A percentile compares a stretch with the other conserved stretches of the same genome.
Conservation (phyloP, 1,284 basidiomycete species). For the Gomphus bonarii region DNA sequence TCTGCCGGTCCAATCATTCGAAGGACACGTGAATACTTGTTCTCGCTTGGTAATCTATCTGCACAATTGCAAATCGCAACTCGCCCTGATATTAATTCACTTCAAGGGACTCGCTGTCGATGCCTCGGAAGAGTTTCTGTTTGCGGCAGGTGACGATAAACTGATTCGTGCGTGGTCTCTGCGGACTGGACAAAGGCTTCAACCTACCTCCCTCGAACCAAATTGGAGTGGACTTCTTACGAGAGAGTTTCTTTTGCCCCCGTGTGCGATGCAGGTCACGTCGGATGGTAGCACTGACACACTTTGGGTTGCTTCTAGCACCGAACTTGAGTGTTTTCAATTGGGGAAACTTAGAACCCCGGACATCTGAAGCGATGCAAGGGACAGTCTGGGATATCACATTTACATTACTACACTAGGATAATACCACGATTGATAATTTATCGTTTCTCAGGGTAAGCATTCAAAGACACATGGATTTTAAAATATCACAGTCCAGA, state of each 20-base stretch:
- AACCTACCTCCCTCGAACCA: neutral
- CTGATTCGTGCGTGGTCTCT: conserved; percentile 59
- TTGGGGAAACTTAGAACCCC: neutral
- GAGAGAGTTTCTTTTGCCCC: neutral
- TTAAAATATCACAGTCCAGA: no score
- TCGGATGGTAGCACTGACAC: neutral
- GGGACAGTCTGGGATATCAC: no score
- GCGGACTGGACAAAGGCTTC: conserved; percentile 36
- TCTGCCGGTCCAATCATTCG: conserved; percentile 36
- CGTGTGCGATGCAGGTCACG: conserved; percentile 1
- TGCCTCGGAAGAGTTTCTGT: conserved; percentile 52
- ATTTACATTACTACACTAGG: no score
- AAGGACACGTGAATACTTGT: conserved; percentile 47
- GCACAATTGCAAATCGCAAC: neutral
- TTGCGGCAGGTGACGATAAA: conserved; percentile 60
- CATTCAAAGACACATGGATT: no score
- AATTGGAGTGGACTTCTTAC: neutral
- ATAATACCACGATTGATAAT: no score
- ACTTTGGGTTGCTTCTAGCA: conserved; percentile 5
- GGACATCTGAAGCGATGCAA: neutral
- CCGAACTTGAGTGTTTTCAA: conserved; percentile 5
- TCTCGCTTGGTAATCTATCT: conserved; percentile 35
- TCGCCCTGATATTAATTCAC: neutral
- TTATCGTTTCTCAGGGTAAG: no score
- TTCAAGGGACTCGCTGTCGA: conserved; percentile 51